These are phyloP conservation scores for Arthrobotrys sphaeroides DNA, from an alignment of 2,329 filamentous ascomycete species.

Conservation along the genomic window DNA sequence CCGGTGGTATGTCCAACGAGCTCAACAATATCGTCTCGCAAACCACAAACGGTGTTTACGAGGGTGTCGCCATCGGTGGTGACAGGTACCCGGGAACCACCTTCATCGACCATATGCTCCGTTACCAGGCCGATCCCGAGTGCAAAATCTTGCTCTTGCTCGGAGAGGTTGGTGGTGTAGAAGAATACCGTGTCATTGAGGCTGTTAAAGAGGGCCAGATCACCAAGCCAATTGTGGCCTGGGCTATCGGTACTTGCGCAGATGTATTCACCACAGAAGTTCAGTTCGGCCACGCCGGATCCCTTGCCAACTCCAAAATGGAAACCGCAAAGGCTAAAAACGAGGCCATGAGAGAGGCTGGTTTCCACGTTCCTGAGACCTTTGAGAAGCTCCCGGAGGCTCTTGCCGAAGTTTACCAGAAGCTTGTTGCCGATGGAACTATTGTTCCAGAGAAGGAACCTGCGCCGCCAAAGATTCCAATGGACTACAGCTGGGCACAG, in stretches of 20 bases:
- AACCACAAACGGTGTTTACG: conserved; percentile 96
- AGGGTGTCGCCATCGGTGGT: conserved; percentile 99
- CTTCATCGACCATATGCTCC: conserved; percentile 97
- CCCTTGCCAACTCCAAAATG: conserved; percentile 98
- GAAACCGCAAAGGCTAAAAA: conserved; percentile 98
- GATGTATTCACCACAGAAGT: conserved; percentile 99
- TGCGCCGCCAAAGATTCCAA: conserved; percentile 96
- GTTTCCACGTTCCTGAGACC: conserved; percentile 91
- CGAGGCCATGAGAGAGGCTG: conserved; percentile 92
- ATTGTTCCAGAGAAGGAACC: conserved; percentile 90
- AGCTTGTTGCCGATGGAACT: conserved; percentile 82
- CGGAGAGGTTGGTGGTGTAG: conserved; percentile 98
- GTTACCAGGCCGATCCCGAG: conserved; percentile 85
- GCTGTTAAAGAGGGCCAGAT: conserved; percentile 93
- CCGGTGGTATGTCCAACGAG: conserved; percentile 99
- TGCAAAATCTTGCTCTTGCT: conserved; percentile 97
- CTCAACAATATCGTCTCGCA: conserved; percentile 99
- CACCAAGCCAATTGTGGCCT: conserved; percentile 98
- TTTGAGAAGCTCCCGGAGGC: conserved; percentile 90
- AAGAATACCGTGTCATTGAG: conserved; percentile 99
- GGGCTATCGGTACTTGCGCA: conserved; percentile 98
- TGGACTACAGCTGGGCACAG: conserved; percentile 99
- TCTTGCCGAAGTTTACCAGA: conserved; percentile 84
- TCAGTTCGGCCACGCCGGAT: conserved; percentile 98
- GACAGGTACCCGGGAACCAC: conserved; percentile 98